A percentile compares a stretch with the other conserved stretches of the same genome.
phyloP scores from a whole-genome alignment of 2,329 filamentous ascomycete genomes.

The Paraphoma chrysanthemicola region DNA sequence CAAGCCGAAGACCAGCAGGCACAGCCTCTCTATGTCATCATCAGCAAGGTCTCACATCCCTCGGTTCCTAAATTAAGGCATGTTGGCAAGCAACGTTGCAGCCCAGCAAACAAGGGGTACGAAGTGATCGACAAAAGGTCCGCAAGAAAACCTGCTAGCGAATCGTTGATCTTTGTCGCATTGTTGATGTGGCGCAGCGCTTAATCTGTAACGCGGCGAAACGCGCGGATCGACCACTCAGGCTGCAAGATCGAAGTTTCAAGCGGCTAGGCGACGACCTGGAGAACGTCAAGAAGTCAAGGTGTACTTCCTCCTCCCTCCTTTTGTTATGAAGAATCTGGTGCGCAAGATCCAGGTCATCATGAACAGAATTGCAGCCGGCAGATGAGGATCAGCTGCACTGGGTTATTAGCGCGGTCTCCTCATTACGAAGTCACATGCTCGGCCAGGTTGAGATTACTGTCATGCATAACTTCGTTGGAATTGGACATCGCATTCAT shows the following conservation, averaged over 20 bases:
- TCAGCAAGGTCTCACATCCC: slow-evolving; percentile 17
- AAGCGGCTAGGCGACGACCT: neutral
- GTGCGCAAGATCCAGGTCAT: neutral
- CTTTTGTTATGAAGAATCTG: no score
- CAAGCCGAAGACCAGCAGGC: slow-evolving; percentile 10
- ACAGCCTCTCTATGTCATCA: slow-evolving; percentile 35
- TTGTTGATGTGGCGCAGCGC: slow-evolving; percentile 36
- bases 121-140: slow-evolving; percentile 13
- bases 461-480: no score
- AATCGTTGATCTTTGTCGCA: slow-evolving; percentile 24
- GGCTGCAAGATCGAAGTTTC: neutral
- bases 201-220: slow-evolving; percentile 41
- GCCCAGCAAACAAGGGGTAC: slow-evolving; percentile 20
- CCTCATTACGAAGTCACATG: neutral
- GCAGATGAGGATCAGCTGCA: slow-evolving; percentile 1
- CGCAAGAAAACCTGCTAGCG: slow-evolving; percentile 18
- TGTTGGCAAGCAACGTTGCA: slow-evolving; percentile 22
- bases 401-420: neutral
- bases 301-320: no score
- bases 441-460: neutral
- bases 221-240: slow-evolving; percentile 27
- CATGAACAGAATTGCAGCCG: no score
- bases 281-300: no score
- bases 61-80: slow-evolving; percentile 24
- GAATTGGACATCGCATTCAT: no score